Conservation (phyloP, 495 filamentous ascomycete genomes). For the Penicillium malachiteum region DNA sequence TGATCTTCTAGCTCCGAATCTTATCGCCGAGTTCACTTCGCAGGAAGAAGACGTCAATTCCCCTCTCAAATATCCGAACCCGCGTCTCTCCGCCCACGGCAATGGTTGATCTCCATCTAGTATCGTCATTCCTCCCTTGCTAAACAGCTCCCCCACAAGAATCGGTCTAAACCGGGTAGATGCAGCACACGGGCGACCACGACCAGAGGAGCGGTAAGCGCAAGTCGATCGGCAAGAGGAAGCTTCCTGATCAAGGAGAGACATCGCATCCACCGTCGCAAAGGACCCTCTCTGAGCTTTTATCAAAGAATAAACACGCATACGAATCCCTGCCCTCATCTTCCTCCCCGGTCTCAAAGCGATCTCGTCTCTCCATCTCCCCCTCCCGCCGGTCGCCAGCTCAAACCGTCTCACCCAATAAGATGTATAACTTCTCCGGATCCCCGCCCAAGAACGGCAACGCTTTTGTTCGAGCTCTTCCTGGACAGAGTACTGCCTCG, state of each 20-base stretch:
- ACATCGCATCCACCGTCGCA: constrained; percentile 41
- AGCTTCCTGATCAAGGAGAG: constrained; percentile 43
- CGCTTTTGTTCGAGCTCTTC: constrained; percentile 25
- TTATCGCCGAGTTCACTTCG: constrained; percentile 29
- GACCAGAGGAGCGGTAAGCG: constrained; percentile 51
- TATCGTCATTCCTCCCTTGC: not conserved
- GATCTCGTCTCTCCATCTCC: constrained; percentile 37
- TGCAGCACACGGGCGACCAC: constrained; percentile 46
- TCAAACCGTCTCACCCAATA: constrained; percentile 28
- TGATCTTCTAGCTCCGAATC: constrained; percentile 16
- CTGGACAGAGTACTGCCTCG: constrained; percentile 15
- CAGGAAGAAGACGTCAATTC: constrained; percentile 23
- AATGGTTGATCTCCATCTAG: constrained; percentile 14
- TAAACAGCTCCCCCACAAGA: constrained; percentile 5
- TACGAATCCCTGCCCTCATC: constrained; percentile 15
- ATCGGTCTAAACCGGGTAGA: constrained; percentile 46
- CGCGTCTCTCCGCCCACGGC: constrained; percentile 11
- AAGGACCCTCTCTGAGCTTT: constrained; percentile 50
- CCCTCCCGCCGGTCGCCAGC: constrained; percentile 21
- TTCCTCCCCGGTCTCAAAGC: constrained; percentile 39
- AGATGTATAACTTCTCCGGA: constrained; percentile 51
- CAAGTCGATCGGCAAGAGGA: constrained; percentile 49
- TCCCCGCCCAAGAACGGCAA: constrained; percentile 32
- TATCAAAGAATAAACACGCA: constrained; percentile 30
- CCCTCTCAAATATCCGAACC: constrained; percentile 16